Evolutionary conservation across 2,329 filamentous ascomycete genomes (phyloP).

Genomic region (Amylocarpus encephaloides): DNA sequence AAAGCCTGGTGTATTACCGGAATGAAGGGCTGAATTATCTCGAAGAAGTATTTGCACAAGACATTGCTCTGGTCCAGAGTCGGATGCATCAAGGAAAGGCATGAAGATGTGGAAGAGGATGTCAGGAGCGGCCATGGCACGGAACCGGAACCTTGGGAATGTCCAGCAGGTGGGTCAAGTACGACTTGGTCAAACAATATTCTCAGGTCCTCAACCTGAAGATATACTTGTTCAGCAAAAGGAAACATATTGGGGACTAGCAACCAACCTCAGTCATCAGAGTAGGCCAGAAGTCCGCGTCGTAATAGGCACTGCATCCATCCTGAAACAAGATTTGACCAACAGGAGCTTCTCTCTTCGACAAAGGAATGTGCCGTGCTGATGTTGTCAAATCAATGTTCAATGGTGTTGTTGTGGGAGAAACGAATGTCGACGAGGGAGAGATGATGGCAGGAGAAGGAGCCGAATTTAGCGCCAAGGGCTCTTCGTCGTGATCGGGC

Average conservation of each 20-base stretch:
- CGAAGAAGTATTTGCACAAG: conserved; percentile 64
- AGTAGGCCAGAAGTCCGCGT: conserved; percentile 19
- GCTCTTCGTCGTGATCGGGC: background rate
- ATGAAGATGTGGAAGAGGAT: background rate
- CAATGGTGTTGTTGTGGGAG: background rate
- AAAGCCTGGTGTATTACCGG: conserved; percentile 61
- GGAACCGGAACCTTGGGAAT: background rate
- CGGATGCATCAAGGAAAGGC: conserved; percentile 7
- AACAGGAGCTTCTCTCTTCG: conserved; percentile 2
- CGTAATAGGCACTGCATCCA: conserved; percentile 16
- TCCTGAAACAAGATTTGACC: conserved; percentile 21
- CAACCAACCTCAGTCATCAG: conserved; percentile 16
- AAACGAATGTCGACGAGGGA: background rate
- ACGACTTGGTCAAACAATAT: conserved; percentile 9
- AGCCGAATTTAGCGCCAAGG: background rate
- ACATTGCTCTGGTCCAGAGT: conserved; percentile 36
- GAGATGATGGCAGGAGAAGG: background rate
- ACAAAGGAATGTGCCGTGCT: background rate
- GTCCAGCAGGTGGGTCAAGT: background rate
- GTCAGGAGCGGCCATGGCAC: conserved; percentile 13
- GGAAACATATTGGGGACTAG: background rate
- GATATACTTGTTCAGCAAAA: background rate
- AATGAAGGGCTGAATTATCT: conserved; percentile 61
- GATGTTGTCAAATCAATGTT: background rate
- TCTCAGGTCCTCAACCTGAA: conserved; percentile 19